Conservation (phyloP, 257 asterid species). For the Salvia splendens region DNA sequence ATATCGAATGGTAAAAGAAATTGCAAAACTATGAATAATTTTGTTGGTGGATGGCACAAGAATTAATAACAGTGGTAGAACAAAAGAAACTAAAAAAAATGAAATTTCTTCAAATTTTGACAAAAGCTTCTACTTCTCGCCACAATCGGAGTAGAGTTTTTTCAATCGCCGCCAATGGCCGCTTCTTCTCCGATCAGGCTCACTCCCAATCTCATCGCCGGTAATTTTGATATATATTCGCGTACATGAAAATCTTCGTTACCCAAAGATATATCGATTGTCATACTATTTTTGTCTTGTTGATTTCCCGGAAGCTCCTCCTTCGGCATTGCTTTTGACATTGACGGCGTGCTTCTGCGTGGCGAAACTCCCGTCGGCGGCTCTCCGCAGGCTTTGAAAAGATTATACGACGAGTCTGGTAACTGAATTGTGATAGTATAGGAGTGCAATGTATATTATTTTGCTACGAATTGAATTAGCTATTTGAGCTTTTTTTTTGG, state of each 20-base stretch:
- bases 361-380: constrained; percentile 79
- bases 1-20: too few relatives aligned
- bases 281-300: neutral
- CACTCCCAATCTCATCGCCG: constrained; percentile 38
- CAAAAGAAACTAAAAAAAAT: neutral
- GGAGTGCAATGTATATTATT: neutral
- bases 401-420: constrained; percentile 73
- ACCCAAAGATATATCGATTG: neutral
- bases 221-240: constrained; percentile 28
- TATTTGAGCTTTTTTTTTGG: constrained; percentile 5
- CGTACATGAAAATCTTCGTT: neutral
- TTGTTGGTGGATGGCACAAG: too few relatives aligned
- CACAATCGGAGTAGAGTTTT: constrained; percentile 30
- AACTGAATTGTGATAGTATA: constrained; percentile 6
- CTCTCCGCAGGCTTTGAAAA: constrained; percentile 72
- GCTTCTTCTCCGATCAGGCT: constrained; percentile 34
- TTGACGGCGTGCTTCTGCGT: constrained; percentile 88
- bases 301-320: constrained; percentile 39
- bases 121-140: constrained; percentile 35
- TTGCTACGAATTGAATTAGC: neutral
- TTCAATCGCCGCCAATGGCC: constrained; percentile 29
- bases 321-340: constrained; percentile 91
- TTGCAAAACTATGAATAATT: too few relatives aligned
- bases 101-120: constrained; percentile 41
- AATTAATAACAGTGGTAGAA: neutral